Conservation (phyloP, 2,329 filamentous ascomycete genomes). For the Fusarium citri region DNA sequence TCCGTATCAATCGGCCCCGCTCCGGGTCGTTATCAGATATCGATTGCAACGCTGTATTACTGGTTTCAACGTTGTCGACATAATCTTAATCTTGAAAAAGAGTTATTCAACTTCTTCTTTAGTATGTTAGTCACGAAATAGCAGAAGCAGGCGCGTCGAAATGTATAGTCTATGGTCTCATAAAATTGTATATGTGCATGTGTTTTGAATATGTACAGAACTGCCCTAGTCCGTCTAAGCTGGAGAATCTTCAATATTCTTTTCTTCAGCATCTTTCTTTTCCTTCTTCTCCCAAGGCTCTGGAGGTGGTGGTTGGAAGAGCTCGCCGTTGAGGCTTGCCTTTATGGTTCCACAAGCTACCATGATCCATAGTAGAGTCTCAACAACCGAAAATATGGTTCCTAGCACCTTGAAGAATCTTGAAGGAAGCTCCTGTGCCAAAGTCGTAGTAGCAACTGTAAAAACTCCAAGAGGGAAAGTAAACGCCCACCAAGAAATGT, state of each 20-base stretch:
- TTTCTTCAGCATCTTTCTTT: not conserved
- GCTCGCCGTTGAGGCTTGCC: constrained; percentile 6
- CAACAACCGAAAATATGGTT: constrained; percentile 34
- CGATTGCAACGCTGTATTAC: not conserved
- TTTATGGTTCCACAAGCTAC: constrained; percentile 24
- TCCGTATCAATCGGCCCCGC: constrained; percentile 23
- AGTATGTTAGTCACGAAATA: not conserved
- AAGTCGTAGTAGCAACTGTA: constrained; percentile 45
- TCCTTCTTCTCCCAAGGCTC: constrained; percentile 13
- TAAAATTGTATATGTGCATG: not conserved
- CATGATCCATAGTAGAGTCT: constrained; percentile 37
- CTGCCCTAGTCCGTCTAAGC: not conserved
- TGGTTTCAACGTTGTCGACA: not conserved
- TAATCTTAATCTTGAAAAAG: not conserved
- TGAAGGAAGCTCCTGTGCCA: constrained; percentile 49
- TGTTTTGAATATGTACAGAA: not conserved
- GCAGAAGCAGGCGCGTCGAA: not conserved
- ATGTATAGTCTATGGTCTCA: not conserved
- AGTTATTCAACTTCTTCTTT: rapidly evolving
- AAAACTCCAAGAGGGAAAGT: constrained; percentile 54
- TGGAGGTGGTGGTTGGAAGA: constrained; percentile 19
- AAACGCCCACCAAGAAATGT: constrained; percentile 55
- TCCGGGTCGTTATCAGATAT: constrained; percentile 14
- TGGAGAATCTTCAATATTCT: not conserved
- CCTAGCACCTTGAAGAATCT: constrained; percentile 49